phyloP scores from a whole-genome alignment of 495 filamentous ascomycete species.

The Lasiosphaeriaceae sp. region DNA sequence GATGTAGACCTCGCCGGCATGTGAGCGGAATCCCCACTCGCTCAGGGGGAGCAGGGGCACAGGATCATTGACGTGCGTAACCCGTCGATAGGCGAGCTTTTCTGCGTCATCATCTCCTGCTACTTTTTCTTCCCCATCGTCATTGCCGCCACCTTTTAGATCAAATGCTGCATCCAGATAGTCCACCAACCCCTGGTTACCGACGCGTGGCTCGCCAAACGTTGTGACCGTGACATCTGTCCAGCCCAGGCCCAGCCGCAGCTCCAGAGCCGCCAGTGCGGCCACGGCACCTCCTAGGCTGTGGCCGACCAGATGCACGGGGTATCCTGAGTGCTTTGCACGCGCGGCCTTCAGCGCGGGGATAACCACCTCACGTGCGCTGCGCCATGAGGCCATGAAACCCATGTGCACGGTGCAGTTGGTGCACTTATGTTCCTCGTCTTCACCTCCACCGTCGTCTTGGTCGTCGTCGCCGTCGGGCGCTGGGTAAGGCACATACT shows the following conservation, averaged over 20 bases:
- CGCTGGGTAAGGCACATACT: slow-evolving; percentile 81
- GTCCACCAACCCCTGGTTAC: slow-evolving; percentile 65
- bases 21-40: slow-evolving; percentile 83
- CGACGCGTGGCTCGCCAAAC: slow-evolving; percentile 85
- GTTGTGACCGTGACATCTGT: slow-evolving; percentile 71
- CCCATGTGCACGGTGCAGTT: slow-evolving; percentile 92
- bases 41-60: slow-evolving; percentile 80
- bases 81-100: slow-evolving; percentile 59
- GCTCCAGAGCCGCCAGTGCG: slow-evolving; percentile 76
- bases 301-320: slow-evolving; percentile 78
- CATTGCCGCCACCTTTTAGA: slow-evolving; percentile 26
- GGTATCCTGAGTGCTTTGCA: slow-evolving; percentile 62
- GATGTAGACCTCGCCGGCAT: slow-evolving; percentile 86
- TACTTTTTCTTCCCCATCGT: background rate
- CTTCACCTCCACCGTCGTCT: slow-evolving; percentile 38
- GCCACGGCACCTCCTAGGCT: slow-evolving; percentile 92
- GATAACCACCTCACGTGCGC: slow-evolving; percentile 62
- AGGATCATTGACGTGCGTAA: slow-evolving; percentile 85
- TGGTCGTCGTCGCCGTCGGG: slow-evolving; percentile 24
- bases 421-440: slow-evolving; percentile 48
- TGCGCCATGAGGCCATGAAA: slow-evolving; percentile 78
- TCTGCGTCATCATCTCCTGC: slow-evolving; percentile 1
- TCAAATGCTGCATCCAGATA: slow-evolving; percentile 68
- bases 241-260: slow-evolving; percentile 55
- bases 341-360: slow-evolving; percentile 52